Base-by-base conservation (phyloP, 768 basidiomycete species). In the Trametes villosa region DNA sequence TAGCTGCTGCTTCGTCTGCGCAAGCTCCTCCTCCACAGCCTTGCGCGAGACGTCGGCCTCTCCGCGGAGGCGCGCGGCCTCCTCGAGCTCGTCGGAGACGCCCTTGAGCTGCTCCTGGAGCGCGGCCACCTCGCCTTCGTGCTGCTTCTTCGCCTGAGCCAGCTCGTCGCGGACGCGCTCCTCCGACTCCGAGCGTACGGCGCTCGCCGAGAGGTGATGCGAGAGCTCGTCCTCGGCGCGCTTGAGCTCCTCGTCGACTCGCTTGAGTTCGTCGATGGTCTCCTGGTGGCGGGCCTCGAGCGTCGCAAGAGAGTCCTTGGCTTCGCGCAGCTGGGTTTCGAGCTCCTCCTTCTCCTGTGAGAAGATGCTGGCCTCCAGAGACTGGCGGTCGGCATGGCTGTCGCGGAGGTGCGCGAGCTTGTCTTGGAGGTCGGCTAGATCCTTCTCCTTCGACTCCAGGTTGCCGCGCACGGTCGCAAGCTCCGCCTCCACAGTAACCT, bases 11-110 rank as follows among this genome's bases (percentile, higher is more conserved):
- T 62, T 64, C 12, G 62, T 57, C 34, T 44, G 49, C 17, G 31
- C 63, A n/a, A 74, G 63, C 41, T 70, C 63, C 29, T 58, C 61
- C 48, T 67, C 57, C 22, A 58, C 58, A 31, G 60, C 57, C 27
- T 60, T 31, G 30, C 65, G 62, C 27, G 65, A 58, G 0, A 38
- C 52, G 38, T 65, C 63, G 13, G 59, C 48, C 11, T 66, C 60
- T 0, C 47, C 40, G 9, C 66, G 65, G 4, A 50, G 33, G 13
- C 59, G 59, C 8, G 57, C 53, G 5, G 59, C 56, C 9, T 40
- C 53, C 41, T 63, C 60, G 29, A 72, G 71, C 41, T 72, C 65
- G 8, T 58, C 59, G 13, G 30, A 41, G 20, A 62, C 47, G 22
- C 34, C 31, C 34, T 63, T 52, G 26, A 71, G 60, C 45, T 67